Evolutionary conservation across 2,329 filamentous ascomycete species (phyloP).

Genomic region (Diaporthe aspalathi): DNA sequence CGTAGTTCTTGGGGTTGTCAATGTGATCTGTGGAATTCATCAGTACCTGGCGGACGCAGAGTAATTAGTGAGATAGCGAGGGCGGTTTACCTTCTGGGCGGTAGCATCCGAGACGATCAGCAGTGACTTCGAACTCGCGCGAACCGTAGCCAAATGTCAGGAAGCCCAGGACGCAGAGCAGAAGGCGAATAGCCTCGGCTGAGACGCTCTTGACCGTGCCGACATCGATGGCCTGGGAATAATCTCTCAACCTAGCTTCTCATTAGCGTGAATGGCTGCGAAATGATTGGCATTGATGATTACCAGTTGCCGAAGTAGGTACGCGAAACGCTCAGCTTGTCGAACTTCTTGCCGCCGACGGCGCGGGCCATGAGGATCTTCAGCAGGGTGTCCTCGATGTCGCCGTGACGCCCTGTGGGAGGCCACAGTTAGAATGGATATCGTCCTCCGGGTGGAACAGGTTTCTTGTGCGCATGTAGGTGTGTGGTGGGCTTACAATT

Average conservation of each 20-base stretch:
- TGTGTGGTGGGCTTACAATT: conserved; percentile 70
- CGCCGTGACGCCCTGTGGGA: conserved; percentile 78
- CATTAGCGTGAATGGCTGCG: background rate
- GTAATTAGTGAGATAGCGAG: background rate
- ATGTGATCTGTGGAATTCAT: conserved; percentile 61
- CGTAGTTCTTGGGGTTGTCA: conserved; percentile 84
- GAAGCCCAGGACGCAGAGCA: conserved; percentile 91
- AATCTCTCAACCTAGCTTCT: conserved; percentile 73
- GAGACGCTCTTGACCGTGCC: conserved; percentile 92
- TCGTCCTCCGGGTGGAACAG: too few species aligned
- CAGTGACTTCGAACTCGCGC: conserved; percentile 86
- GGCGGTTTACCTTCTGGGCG: conserved; percentile 69
- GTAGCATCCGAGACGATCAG: conserved; percentile 83
- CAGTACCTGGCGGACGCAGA: background rate
- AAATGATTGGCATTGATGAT: background rate
- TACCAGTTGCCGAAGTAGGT: conserved; percentile 96
- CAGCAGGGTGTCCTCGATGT: conserved; percentile 92
- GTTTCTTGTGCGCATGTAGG: too few species aligned
- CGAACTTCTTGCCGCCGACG: conserved; percentile 79
- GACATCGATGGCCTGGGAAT: conserved; percentile 93
- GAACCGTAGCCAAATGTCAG: conserved; percentile 88
- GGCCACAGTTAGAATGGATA: conserved; percentile 6
- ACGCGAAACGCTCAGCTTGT: conserved; percentile 86
- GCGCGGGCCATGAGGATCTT: conserved; percentile 70
- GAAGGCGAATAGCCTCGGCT: conserved; percentile 88